phyloP scores from a whole-genome alignment of 352 stramenopile species.

The Thraustochytrium sp. region DNA sequence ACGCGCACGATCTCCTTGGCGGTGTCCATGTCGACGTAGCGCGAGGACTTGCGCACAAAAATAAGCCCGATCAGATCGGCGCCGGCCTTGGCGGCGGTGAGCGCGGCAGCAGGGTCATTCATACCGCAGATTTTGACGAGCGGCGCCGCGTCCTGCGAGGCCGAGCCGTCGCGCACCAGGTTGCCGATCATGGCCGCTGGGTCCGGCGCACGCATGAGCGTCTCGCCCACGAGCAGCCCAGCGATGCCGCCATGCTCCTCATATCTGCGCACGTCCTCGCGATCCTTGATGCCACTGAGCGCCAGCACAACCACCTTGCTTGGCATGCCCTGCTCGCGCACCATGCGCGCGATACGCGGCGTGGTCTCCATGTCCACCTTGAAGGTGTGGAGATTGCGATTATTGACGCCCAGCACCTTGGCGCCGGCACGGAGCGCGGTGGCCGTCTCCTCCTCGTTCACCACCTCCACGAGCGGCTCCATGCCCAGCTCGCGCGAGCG shows the following conservation, averaged over 20 bases:
- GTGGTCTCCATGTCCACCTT: constrained; percentile 93
- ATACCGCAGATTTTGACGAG: constrained; percentile 91
- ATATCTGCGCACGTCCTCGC: constrained; percentile 69
- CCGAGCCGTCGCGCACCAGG: constrained; percentile 48
- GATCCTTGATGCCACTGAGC: constrained; percentile 90
- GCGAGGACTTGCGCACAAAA: constrained; percentile 84
- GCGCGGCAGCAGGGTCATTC: constrained; percentile 82
- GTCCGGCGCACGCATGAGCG: constrained; percentile 90
- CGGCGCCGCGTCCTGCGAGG: not conserved
- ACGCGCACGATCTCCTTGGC: constrained; percentile 80
- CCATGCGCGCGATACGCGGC: constrained; percentile 69
- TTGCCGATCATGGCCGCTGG: constrained; percentile 71
- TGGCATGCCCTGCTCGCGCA: constrained; percentile 52
- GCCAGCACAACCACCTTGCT: constrained; percentile 74
- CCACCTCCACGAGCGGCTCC: constrained; percentile 95
- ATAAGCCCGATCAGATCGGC: constrained; percentile 96
- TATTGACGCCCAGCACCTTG: constrained; percentile 95
- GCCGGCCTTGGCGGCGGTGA: constrained; percentile 76
- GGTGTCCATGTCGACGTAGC: constrained; percentile 68
- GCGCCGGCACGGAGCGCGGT: constrained; percentile 82
- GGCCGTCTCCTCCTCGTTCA: constrained; percentile 86
- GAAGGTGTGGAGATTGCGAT: constrained; percentile 96
- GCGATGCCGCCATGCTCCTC: constrained; percentile 40
- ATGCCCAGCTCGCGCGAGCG: constrained; percentile 82
- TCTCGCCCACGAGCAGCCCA: constrained; percentile 91